phyloP scores from a whole-genome alignment of 1,139 yeast species.

The Kodamaea anthophila region DNA sequence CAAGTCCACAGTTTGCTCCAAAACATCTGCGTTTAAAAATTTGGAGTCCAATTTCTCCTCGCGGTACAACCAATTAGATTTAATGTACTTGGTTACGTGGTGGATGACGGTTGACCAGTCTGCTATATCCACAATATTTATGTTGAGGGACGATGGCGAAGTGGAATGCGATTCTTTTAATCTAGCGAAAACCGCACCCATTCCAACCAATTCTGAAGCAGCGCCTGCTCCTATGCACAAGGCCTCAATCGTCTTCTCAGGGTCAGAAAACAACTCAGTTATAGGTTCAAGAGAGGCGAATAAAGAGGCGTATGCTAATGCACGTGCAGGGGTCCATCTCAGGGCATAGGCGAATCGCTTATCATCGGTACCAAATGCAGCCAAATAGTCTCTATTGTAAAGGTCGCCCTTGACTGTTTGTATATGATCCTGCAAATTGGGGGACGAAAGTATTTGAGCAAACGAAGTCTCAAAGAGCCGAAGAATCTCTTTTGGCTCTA shows the following conservation, averaged over 20 bases:
- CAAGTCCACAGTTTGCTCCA: constrained; percentile 12
- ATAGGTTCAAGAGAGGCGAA: constrained; percentile 47
- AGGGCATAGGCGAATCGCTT: constrained; percentile 73
- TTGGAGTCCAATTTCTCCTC: constrained; percentile 32
- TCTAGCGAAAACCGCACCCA: constrained; percentile 54
- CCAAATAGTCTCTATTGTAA: constrained; percentile 60
- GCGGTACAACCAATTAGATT: constrained; percentile 47
- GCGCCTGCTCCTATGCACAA: constrained; percentile 87
- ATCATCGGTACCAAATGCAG: constrained; percentile 60
- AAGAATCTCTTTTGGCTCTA: constrained; percentile 36
- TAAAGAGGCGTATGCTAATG: constrained; percentile 65
- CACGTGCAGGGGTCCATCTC: constrained; percentile 83
- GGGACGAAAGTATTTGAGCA: constrained; percentile 39
- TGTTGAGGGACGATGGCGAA: constrained; percentile 29
- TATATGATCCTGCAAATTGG: constrained; percentile 38
- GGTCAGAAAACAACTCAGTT: constrained; percentile 28
- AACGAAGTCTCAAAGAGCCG: constrained; percentile 47
- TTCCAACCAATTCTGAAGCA: constrained; percentile 71
- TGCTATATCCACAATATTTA: constrained; percentile 68
- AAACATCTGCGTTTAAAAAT: constrained; percentile 50
- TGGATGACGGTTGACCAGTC: constrained; percentile 60
- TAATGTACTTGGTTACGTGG: constrained; percentile 37
- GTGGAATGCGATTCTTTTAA: constrained; percentile 35
- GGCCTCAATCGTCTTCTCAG: constrained; percentile 29
- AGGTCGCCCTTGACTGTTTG: constrained; percentile 67